Conservation (phyloP, 1,284 basidiomycete species). For the Gymnopus androsaceus region DNA sequence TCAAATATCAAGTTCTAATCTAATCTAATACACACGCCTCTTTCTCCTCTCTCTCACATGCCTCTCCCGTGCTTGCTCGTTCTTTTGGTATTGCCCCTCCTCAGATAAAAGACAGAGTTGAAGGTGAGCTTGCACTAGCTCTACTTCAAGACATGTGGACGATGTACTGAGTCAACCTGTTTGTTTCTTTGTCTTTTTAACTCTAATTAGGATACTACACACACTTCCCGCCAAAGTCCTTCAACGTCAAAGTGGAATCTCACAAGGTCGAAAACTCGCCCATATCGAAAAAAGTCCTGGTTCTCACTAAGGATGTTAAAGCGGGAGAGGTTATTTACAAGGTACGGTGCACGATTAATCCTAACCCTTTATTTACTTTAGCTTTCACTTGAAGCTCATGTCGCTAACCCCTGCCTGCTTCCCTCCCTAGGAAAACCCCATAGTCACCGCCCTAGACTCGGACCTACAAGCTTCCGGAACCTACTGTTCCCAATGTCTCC, state of each 20-base stretch:
- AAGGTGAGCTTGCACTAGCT: conserved; percentile 63
- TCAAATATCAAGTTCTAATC: conserved; percentile 22
- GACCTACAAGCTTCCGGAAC: conserved; percentile 68
- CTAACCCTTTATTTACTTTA: conserved; percentile 2
- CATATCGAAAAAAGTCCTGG: conserved; percentile 55
- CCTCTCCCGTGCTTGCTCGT: too few species aligned
- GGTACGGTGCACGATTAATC: conserved; percentile 35
- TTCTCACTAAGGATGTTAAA: conserved; percentile 67
- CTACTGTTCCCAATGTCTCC: conserved; percentile 73
- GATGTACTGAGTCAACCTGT: conserved; percentile 28
- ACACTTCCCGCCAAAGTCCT: conserved; percentile 67
- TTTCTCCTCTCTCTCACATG: conserved; percentile 34
- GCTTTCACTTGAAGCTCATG: too few species aligned
- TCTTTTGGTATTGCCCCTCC: conserved; percentile 21
- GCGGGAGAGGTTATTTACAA: conserved; percentile 76
- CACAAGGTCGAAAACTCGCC: conserved; percentile 39
- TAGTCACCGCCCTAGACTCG: conserved; percentile 66
- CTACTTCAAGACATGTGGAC: conserved; percentile 11
- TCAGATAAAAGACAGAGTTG: conserved; percentile 65
- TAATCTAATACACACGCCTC: conserved; percentile 74
- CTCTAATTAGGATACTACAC: conserved; percentile 81
- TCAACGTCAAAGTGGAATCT: conserved; percentile 63
- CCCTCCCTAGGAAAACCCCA: conserved; percentile 79
- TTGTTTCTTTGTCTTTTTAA: conserved; percentile 22
- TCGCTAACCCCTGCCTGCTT: too few species aligned